phyloP scores from a whole-genome alignment of 257 asterid species.

The Solanum arcanum region DNA sequence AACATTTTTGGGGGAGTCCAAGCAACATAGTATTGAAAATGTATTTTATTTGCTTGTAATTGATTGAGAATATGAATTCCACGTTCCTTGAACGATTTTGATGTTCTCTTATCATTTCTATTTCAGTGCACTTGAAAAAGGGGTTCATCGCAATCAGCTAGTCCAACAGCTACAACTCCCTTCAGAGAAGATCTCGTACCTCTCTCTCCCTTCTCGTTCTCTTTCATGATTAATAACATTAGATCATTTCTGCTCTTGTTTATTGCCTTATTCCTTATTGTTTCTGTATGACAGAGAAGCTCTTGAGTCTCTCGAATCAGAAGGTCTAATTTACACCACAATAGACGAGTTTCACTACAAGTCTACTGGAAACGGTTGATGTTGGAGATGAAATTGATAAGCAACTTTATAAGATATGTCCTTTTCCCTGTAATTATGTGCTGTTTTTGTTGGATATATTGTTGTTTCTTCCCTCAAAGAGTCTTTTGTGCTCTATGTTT shows the following conservation, averaged over 20 bases:
- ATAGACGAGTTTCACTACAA: constrained; percentile 67
- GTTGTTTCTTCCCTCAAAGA: background rate
- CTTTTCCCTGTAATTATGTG: background rate
- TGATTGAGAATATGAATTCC: background rate
- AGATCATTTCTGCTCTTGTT: background rate
- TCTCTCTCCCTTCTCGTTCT: constrained; percentile 2
- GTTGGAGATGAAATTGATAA: background rate
- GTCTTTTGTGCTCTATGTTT: background rate
- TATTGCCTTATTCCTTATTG: background rate
- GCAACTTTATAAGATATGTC: background rate
- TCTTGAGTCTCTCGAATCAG: constrained; percentile 45
- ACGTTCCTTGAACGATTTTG: background rate
- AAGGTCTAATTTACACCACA: constrained; percentile 65
- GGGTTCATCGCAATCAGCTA: constrained; percentile 55
- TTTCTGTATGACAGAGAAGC: constrained; percentile 45
- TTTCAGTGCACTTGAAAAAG: constrained; percentile 48
- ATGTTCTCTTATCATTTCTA: background rate
- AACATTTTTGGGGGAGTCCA: background rate
- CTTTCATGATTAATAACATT: background rate
- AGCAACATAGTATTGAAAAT: background rate
- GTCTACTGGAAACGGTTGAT: constrained; percentile 53
- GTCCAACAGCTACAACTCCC: constrained; percentile 43
- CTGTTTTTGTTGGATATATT: background rate
- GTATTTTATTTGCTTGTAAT: background rate
- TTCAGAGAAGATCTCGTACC: constrained; percentile 35